Evolutionary conservation across 2,329 filamentous ascomycete species (phyloP), one percentile per base, ranked within the genome.

Genomic region (Ramichloridium luteum): DNA sequence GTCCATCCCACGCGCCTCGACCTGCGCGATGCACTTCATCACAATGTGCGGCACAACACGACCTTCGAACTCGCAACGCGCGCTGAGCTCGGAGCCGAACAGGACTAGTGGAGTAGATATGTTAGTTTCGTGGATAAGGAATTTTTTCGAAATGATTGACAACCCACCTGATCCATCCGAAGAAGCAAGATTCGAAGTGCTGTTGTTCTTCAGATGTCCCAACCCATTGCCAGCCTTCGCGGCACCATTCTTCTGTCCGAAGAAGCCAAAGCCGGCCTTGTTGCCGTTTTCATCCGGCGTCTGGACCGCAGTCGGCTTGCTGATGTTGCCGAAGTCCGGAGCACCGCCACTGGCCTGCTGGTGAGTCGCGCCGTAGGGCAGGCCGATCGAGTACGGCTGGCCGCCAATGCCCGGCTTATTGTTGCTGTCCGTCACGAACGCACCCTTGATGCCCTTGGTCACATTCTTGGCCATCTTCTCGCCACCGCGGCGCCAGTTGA

Each of bases 401-500:
- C 20, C 20, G n/a, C n/a, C n/a, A n/a, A 23, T 42, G 41, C 5
- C 45, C 36, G 27, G 44, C 38, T 27, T 30, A n/a, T n/a, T n/a
- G n/a, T n/a, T n/a, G n/a, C n/a, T n/a, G 10, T 49, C 48, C 30
- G 59, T 59, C 44, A 77, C 79, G 37, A 94, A 92, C 4, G 86
- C 86, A 33, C 85, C 82, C 58, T 93, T 93, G 56, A 96, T 76
- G 31, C 86, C 85, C 63, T 94, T 94, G 39, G 81, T 80, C 31
- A 96, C 81, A 51, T 86, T 88, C 58, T 94, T 93, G 16, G 86
- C 86, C 47, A 96, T 78, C 34, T 82, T 86, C 59, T 93, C 88
- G 23, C 83, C 83, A 23, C 85, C 85, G 65, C 92, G 93, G 69
- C 94, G 93, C 86, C 90, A 96, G 61, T 93, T 93, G 61, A 94